phyloP scores from a whole-genome alignment of 345 rosid species.

The Hibiscus mutabilis region DNA sequence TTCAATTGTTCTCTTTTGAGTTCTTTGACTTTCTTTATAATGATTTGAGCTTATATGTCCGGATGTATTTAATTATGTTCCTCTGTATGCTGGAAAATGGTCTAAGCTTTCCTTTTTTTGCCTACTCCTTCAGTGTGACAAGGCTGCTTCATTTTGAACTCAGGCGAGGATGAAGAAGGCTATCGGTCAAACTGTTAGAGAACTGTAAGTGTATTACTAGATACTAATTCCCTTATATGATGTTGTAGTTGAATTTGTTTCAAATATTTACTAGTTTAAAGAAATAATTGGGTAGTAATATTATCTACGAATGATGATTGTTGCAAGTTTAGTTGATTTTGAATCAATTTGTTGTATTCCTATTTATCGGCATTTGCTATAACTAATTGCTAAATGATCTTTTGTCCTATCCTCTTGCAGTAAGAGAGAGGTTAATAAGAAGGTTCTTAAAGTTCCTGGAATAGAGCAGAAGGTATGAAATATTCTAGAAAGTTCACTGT shows the following conservation, averaged over 20 bases:
- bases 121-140: background rate
- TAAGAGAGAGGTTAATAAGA: slow-evolving; percentile 92
- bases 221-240: background rate
- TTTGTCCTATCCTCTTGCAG: slow-evolving; percentile 33
- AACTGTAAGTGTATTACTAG: slow-evolving; percentile 52
- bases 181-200: slow-evolving; percentile 84
- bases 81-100: background rate
- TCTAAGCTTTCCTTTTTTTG: background rate
- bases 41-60: background rate
- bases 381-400: background rate
- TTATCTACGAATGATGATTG: background rate
- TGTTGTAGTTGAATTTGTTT: background rate
- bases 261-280: background rate
- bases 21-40: background rate
- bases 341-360: background rate
- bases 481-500: background rate
- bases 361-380: background rate
- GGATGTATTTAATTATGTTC: background rate
- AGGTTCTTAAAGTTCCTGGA: slow-evolving; percentile 94
- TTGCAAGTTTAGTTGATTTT: background rate
- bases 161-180: slow-evolving; percentile 75
- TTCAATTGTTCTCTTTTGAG: background rate
- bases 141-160: slow-evolving; percentile 14
- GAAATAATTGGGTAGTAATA: background rate
- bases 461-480: slow-evolving; percentile 77